Conservation (phyloP, 192 early-diverging fungal species). For the Chytriomyces sp. region DNA sequence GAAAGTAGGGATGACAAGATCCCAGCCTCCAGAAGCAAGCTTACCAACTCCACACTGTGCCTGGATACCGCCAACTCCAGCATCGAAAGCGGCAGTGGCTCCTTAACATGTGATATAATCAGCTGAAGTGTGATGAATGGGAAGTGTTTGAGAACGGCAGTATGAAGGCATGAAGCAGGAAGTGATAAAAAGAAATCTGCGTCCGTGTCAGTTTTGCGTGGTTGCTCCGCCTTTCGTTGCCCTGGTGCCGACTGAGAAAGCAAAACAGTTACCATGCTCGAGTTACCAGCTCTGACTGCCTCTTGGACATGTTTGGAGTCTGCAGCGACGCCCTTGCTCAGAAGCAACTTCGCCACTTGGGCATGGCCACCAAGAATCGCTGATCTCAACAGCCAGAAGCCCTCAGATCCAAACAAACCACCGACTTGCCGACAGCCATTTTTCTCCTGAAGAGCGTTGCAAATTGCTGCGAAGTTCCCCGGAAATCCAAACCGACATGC, state of each 20-base stretch:
- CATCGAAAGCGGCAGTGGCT: not conserved
- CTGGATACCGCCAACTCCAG: not conserved
- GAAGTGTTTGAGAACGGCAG: not conserved
- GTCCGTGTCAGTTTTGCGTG: too few species aligned
- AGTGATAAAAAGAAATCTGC: not conserved
- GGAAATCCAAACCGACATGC: not conserved
- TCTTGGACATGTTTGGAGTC: not conserved
- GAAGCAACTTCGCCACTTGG: not conserved
- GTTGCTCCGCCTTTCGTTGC: too few species aligned
- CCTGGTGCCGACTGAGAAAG: not conserved
- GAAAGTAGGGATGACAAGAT: not conserved
- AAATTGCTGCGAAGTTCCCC: not conserved
- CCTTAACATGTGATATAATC: not conserved
- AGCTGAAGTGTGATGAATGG: not conserved
- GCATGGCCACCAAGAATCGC: not conserved
- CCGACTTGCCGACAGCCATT: not conserved
- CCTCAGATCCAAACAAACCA: not conserved
- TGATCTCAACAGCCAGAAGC: not conserved
- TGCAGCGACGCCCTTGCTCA: not conserved
- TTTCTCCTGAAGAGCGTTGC: not conserved
- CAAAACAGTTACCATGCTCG: not conserved
- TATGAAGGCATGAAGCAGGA: not conserved
- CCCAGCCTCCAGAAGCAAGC: not conserved
- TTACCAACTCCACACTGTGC: not conserved
- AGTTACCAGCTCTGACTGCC: not conserved